phyloP scores from a whole-genome alignment of 345 rosid genomes.

The Alliaria petiolata region DNA sequence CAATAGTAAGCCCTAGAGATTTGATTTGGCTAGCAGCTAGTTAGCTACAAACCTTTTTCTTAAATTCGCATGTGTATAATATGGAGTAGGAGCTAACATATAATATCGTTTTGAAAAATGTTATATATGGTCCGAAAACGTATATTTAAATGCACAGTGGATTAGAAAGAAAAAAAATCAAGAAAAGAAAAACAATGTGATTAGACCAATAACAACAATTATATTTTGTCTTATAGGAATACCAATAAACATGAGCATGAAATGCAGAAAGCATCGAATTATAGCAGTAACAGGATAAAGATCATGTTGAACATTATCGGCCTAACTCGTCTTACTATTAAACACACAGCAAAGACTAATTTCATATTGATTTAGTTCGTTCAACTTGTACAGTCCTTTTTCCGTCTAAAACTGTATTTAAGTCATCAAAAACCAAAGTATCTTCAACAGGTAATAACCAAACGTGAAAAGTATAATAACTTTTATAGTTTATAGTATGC shows the following conservation, averaged over 20 bases:
- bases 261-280: background rate
- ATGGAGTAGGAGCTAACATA: background rate
- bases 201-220: background rate
- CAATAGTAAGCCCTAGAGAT: conserved; percentile 8
- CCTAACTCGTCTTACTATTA: too few species aligned
- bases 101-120: background rate
- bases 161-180: background rate
- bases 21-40: conserved; percentile 3
- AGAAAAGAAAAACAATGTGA: background rate
- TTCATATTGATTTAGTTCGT: too few species aligned
- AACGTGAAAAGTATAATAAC: too few species aligned
- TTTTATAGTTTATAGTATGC: too few species aligned
- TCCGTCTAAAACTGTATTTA: too few species aligned
- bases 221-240: background rate
- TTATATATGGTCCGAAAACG: background rate
- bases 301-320: too few species aligned
- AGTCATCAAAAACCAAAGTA: too few species aligned
- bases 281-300: background rate
- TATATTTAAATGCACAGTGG: background rate
- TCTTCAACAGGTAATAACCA: too few species aligned
- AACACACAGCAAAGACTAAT: too few species aligned
- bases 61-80: background rate
- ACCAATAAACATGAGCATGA: background rate
- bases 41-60: background rate
- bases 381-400: too few species aligned